phyloP scores from a whole-genome alignment of 1,284 basidiomycete genomes.

The Heimioporus punctisporus region DNA sequence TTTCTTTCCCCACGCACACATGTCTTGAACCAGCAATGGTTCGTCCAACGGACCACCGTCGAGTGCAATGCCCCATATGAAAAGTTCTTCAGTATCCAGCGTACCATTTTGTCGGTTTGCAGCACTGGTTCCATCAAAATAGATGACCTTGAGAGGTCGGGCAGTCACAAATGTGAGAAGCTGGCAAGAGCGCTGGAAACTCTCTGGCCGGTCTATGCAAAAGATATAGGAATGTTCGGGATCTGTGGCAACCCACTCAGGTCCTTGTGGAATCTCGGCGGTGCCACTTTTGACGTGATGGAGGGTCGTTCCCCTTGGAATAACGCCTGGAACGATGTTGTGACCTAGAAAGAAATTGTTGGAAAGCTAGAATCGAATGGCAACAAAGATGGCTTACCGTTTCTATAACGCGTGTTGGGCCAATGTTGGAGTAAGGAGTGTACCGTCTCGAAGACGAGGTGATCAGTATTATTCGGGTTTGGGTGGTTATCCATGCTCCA shows the following conservation, averaged over 20 bases:
- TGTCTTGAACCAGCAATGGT: not conserved
- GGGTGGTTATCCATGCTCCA: not conserved
- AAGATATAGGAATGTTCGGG: not conserved
- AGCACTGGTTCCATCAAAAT: not conserved
- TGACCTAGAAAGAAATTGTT: not conserved
- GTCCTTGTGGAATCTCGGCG: not conserved
- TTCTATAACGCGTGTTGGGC: not conserved
- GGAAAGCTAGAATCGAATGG: not conserved
- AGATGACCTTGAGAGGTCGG: not conserved
- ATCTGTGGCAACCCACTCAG: not conserved
- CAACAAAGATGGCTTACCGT: not conserved
- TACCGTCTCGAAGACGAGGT: not conserved
- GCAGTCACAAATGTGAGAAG: not conserved
- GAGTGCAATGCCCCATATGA: not conserved
- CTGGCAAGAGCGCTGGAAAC: not conserved
- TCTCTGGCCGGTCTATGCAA: not conserved
- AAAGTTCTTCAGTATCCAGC: not conserved
- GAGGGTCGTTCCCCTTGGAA: not conserved
- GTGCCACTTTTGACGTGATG: not conserved
- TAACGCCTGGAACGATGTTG: not conserved
- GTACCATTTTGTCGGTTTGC: not conserved
- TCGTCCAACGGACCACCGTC: not conserved
- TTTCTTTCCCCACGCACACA: not conserved
- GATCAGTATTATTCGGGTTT: not conserved
- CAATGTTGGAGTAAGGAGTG: not conserved